These are phyloP conservation scores for Phalaenopsis hybrid DNA, from an alignment of 116 monocot species.

Conservation along the genomic window DNA sequence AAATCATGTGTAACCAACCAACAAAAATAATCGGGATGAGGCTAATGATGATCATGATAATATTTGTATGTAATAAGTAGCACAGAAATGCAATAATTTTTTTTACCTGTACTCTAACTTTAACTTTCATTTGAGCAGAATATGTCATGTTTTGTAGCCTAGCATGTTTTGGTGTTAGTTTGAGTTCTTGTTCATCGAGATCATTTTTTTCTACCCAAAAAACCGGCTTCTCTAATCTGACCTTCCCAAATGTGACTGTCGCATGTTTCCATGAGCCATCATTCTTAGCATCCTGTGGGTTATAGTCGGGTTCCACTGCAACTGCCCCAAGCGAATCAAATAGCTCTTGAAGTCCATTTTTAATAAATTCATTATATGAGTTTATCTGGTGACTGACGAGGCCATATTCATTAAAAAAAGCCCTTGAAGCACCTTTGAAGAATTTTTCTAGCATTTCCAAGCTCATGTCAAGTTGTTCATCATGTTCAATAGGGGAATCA, in stretches of 20 bases:
- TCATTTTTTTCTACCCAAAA: slow-evolving; percentile 47
- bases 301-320: slow-evolving; percentile 64
- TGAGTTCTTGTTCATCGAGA: slow-evolving; percentile 32
- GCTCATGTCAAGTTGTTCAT: slow-evolving; percentile 12
- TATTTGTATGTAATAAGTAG: neutral
- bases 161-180: slow-evolving; percentile 72
- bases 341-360: slow-evolving; percentile 63
- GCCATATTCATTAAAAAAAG: slow-evolving; percentile 71
- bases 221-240: slow-evolving; percentile 50
- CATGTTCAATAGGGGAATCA: slow-evolving; percentile 10
- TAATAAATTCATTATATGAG: slow-evolving; percentile 80
- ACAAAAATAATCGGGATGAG: neutral
- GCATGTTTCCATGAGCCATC: slow-evolving; percentile 58
- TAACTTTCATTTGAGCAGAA: slow-evolving; percentile 57
- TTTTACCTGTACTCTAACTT: slow-evolving; percentile 67
- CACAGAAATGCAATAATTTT: neutral
- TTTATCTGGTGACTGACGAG: slow-evolving; percentile 86
- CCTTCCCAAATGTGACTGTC: slow-evolving; percentile 60
- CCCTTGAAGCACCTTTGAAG: slow-evolving; percentile 51
- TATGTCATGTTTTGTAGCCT: slow-evolving; percentile 91
- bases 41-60: neutral
- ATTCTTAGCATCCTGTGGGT: slow-evolving; percentile 53
- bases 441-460: slow-evolving; percentile 39
- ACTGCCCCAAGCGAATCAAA: slow-evolving; percentile 76
- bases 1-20: neutral